Evolutionary conservation across 2,329 filamentous ascomycete genomes (phyloP).

Genomic region (Penicillium sp.): DNA sequence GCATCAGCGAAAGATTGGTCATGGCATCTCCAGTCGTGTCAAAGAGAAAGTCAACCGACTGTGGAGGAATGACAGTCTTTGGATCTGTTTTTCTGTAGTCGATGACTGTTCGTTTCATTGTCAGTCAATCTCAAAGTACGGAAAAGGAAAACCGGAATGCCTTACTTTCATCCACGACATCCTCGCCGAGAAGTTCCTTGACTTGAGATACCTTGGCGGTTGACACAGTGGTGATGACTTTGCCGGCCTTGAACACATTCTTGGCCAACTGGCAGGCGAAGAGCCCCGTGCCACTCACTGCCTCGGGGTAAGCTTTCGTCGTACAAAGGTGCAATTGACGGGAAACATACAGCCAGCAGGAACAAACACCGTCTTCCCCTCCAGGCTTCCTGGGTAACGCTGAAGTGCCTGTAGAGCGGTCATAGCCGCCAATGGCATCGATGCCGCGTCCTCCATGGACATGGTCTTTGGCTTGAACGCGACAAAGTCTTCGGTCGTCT

Average conservation of each 20-base stretch:
- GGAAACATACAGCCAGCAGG: constrained; percentile 44
- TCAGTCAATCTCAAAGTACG: neutral
- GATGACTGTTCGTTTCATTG: constrained; percentile 35
- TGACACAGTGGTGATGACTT: constrained; percentile 55
- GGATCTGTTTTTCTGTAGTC: constrained; percentile 53
- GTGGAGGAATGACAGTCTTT: constrained; percentile 40
- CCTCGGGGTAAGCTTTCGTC: neutral
- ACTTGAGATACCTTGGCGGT: constrained; percentile 54
- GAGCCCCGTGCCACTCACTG: constrained; percentile 51
- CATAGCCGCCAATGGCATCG: constrained; percentile 41
- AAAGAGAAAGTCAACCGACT: constrained; percentile 53
- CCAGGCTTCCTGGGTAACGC: constrained; percentile 47
- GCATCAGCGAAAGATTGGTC: constrained; percentile 46
- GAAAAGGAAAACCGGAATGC: neutral
- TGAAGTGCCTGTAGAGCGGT: constrained; percentile 49
- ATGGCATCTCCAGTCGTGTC: constrained; percentile 51
- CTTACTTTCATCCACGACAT: constrained; percentile 49
- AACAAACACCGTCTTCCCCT: constrained; percentile 56
- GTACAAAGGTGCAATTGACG: neutral
- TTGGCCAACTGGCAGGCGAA: constrained; percentile 53
- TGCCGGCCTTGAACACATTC: constrained; percentile 54
- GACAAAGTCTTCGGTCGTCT: constrained; percentile 35
- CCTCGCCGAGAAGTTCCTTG: constrained; percentile 44
- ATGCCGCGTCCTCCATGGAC: constrained; percentile 46
- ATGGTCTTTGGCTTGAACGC: constrained; percentile 44